Evolutionary conservation across 2,329 filamentous ascomycete genomes (phyloP).

Genomic region (Polytolypa hystricis): DNA sequence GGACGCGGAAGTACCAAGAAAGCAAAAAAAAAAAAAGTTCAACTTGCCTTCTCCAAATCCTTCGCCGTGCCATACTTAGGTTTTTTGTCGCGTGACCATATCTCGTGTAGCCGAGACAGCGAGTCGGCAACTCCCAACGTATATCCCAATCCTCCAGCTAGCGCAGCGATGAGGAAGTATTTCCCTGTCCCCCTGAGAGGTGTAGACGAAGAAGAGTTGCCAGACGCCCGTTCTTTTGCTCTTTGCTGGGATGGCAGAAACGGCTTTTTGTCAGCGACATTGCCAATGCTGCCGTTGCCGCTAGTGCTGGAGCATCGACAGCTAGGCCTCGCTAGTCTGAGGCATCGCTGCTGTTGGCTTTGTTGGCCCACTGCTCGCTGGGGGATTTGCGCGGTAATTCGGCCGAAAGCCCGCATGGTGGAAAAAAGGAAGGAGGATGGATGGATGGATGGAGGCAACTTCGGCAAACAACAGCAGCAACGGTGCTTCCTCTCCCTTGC

Average conservation of each 20-base stretch:
- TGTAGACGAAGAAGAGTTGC: slow-evolving; percentile 4
- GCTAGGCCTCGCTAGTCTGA: no score
- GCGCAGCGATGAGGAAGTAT: slow-evolving; percentile 34
- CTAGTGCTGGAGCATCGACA: no score
- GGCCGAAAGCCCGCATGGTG: slow-evolving; percentile 16
- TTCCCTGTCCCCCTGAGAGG: no score
- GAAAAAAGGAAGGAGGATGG: no score
- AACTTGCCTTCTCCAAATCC: slow-evolving; percentile 29
- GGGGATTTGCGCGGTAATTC: slow-evolving; percentile 4
- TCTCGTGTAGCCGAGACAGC: slow-evolving; percentile 17
- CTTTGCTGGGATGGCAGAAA: no score
- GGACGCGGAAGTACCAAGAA: neutral
- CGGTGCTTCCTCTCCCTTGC: no score
- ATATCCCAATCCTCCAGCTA: slow-evolving; percentile 44
- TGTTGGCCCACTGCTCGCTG: slow-evolving; percentile 6
- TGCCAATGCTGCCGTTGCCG: no score
- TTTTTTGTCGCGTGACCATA: slow-evolving; percentile 10
- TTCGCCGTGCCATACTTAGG: slow-evolving; percentile 28
- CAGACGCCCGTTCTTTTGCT: no score
- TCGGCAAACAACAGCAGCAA: no score
- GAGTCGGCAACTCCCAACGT: slow-evolving; percentile 36
- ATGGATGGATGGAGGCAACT: no score
- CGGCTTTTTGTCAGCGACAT: no score
- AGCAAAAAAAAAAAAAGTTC: slow-evolving; percentile 2
- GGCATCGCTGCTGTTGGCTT: neutral